Conservation (phyloP, 371 early-diverging fungal species). For the Coemansia sp. region DNA sequence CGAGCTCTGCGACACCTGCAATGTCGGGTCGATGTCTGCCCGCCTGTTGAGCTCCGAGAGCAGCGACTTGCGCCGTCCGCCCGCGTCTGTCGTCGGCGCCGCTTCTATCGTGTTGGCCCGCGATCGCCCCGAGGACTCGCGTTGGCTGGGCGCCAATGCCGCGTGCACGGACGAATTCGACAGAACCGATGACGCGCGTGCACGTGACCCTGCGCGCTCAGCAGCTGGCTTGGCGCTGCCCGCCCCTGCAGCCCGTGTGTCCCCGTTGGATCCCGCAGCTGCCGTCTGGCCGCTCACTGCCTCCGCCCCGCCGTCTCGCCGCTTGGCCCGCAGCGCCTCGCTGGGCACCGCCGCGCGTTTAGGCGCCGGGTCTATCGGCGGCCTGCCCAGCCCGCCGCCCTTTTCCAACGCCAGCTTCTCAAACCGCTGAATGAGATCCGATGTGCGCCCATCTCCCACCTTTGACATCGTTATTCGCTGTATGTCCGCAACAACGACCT, state of each 20-base stretch:
- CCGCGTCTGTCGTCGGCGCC: neutral
- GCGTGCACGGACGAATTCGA: neutral
- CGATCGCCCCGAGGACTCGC: conserved; percentile 1
- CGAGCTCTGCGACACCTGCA: conserved; percentile 30
- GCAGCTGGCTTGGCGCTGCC: conserved; percentile 1
- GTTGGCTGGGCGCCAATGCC: neutral
- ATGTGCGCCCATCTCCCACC: conserved; percentile 18
- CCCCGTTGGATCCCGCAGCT: neutral
- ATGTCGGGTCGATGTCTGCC: conserved; percentile 37
- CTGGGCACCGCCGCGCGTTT: neutral
- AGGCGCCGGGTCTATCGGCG: neutral
- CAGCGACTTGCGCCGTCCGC: conserved; percentile 3
- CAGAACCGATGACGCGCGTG: conserved; percentile 9
- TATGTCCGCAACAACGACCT: no score
- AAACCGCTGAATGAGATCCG: conserved; percentile 28
- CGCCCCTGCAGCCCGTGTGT: no score
- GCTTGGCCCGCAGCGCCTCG: neutral
- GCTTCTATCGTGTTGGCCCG: conserved; percentile 10
- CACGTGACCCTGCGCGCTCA: neutral
- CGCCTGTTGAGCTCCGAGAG: conserved; percentile 29
- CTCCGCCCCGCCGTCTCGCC: neutral
- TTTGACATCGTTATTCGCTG: neutral
- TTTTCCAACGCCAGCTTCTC: conserved; percentile 16
- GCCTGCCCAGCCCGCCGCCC: neutral
- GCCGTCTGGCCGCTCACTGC: neutral